Conservation (phyloP, 805 yeast genomes). For the Saccharomycopsis olivae region DNA sequence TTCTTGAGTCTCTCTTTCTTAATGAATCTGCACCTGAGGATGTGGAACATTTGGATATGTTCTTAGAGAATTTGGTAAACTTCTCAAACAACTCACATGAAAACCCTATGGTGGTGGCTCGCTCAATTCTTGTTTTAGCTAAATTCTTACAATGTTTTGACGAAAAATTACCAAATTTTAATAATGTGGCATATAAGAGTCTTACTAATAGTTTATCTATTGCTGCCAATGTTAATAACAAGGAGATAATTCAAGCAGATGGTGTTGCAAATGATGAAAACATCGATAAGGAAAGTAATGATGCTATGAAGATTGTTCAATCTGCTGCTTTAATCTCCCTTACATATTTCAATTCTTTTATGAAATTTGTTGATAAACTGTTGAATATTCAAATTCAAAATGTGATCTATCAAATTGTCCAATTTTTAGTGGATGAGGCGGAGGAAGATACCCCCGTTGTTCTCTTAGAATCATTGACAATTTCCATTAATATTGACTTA, state of each 20-base stretch:
- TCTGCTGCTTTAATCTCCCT: constrained; percentile 37
- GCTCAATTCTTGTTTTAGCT: constrained; percentile 46
- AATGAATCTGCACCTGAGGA: constrained; percentile 26
- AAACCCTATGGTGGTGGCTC: constrained; percentile 33
- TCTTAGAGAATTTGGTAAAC: constrained; percentile 3
- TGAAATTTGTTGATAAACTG: constrained; percentile 22
- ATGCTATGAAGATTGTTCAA: constrained; percentile 24
- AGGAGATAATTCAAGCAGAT: constrained; percentile 5
- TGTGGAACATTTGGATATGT: constrained; percentile 1
- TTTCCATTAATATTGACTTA: constrained; percentile 41
- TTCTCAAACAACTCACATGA: constrained; percentile 8
- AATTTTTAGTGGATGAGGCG: constrained; percentile 43
- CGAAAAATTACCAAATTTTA: constrained; percentile 24
- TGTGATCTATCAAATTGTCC: constrained; percentile 28
- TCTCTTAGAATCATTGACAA: constrained; percentile 57
- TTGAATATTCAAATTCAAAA: constrained; percentile 19
- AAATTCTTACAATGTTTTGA: constrained; percentile 45
- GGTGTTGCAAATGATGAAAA: constrained; percentile 5
- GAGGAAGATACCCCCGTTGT: constrained; percentile 75
- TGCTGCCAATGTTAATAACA: constrained; percentile 3
- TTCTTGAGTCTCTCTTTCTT: constrained; percentile 32
- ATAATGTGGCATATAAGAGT: constrained; percentile 23
- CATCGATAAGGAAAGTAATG: constrained; percentile 21
- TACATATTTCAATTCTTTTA: constrained; percentile 38
- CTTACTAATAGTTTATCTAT: constrained; percentile 7